Conservation (phyloP, 129 eudicot genomes). For the Flaveria bidentis region DNA sequence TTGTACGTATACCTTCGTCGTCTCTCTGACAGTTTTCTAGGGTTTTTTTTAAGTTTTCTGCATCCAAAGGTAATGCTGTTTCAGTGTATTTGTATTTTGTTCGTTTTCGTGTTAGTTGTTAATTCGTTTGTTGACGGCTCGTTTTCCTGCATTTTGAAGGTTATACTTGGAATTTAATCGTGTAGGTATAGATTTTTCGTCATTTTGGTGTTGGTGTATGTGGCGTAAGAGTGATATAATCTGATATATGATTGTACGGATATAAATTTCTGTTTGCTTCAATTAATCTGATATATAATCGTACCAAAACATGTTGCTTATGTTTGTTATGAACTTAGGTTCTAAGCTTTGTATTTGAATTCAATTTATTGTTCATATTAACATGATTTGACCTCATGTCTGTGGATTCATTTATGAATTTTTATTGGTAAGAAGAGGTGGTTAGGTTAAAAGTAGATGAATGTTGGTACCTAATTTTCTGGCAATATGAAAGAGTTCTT, state of each 20-base stretch:
- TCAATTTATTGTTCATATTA: conserved; percentile 3
- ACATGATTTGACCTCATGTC: background rate
- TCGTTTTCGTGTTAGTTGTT: conserved; percentile 13
- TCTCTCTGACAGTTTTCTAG: conserved; percentile 32
- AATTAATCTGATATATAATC: too few species aligned
- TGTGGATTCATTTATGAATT: background rate
- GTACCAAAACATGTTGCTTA: conserved; percentile 1
- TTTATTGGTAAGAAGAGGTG: background rate
- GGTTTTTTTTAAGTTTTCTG: conserved; percentile 22
- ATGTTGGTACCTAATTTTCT: conserved; percentile 2
- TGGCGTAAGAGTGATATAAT: background rate
- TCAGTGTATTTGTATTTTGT: conserved; percentile 8
- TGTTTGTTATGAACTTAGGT: background rate
- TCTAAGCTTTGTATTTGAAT: too few species aligned
- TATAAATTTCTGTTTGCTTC: background rate
- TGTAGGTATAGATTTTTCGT: background rate
- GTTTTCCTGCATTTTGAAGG: conserved; percentile 23
- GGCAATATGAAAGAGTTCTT: background rate
- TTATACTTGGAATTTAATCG: background rate
- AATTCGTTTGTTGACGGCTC: conserved; percentile 13
- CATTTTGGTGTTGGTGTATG: background rate
- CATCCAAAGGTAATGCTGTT: conserved; percentile 36
- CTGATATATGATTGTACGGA: background rate
- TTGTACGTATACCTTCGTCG: background rate
- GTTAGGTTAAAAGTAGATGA: conserved; percentile 16